phyloP scores from a whole-genome alignment of 345 rosid genomes.

The Iberis pinnata region DNA sequence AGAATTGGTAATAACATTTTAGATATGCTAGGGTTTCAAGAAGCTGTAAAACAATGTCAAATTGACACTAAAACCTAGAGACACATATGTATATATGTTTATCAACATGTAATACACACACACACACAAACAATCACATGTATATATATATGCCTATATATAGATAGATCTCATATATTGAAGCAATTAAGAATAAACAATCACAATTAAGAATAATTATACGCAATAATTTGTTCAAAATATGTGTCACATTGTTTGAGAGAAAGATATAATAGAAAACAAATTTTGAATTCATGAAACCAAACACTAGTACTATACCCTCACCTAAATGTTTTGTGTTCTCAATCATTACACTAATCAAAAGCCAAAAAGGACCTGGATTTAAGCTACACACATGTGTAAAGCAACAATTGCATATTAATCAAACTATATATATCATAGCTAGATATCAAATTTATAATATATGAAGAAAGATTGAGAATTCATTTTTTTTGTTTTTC shows the following conservation, averaged over 20 bases:
- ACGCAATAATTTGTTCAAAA: neutral
- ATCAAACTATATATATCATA: too few species aligned
- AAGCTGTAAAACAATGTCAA: conserved; percentile 13
- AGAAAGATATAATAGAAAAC: conserved; percentile 7
- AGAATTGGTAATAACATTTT: neutral
- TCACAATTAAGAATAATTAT: too few species aligned
- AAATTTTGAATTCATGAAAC: conserved; percentile 13
- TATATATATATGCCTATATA: neutral
- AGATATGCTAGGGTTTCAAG: conserved; percentile 17
- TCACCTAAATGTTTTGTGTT: neutral
- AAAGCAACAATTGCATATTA: conserved; percentile 11
- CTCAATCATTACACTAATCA: conserved; percentile 24
- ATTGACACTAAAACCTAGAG: conserved; percentile 10
- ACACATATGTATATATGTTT: neutral
- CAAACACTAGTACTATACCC: conserved; percentile 9
- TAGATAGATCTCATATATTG: neutral
- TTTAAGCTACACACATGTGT: conserved; percentile 7
- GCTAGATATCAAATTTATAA: neutral
- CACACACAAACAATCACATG: conserved; percentile 8
- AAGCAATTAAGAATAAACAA: too few species aligned
- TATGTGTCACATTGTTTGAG: conserved; percentile 16
- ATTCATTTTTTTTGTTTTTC: neutral
- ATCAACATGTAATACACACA: conserved; percentile 9
- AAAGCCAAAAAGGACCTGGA: conserved; percentile 22
- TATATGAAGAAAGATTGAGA: conserved; percentile 26